These are phyloP conservation scores for Monilinia polystroma DNA, from an alignment of 2,329 filamentous ascomycete species.

Conservation along the genomic window DNA sequence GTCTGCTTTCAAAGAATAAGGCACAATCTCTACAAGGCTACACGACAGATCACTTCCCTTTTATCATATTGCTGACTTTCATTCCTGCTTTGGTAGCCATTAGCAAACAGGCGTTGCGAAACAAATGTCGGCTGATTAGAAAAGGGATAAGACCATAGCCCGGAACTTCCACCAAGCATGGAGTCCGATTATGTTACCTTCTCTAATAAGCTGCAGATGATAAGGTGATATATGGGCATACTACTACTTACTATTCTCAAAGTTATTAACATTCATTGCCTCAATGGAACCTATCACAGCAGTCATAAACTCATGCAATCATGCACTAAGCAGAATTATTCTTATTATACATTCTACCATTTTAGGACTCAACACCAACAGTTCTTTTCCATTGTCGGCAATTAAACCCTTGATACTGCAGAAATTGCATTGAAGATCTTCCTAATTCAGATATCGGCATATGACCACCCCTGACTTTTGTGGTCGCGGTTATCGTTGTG, in stretches of 20 bases:
- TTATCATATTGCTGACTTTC: not conserved
- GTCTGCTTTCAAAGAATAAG: not conserved
- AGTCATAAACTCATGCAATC: conserved; percentile 6
- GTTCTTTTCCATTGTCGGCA: conserved; percentile 18
- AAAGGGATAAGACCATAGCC: conserved; percentile 10
- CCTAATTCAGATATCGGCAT: conserved; percentile 20
- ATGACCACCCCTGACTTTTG: conserved; percentile 5
- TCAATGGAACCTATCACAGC: conserved; percentile 14
- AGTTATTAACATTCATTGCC: conserved; percentile 1
- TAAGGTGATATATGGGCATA: not conserved
- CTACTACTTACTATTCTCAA: not conserved
- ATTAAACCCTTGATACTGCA: conserved; percentile 10
- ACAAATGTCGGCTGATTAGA: conserved; percentile 8
- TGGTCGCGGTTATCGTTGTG: conserved; percentile 15
- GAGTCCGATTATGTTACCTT: not conserved
- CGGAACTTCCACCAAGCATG: not conserved
- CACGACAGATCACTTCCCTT: conserved; percentile 7
- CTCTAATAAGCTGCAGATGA: conserved; percentile 2
- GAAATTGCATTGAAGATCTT: conserved; percentile 24
- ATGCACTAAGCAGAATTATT: conserved; percentile 15
- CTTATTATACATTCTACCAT: conserved; percentile 6
- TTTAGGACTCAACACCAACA: conserved; percentile 11
- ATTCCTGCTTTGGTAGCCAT: not conserved
- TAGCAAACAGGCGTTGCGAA: not conserved
- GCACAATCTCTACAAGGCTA: conserved; percentile 19